Evolutionary conservation across 2,329 filamentous ascomycete genomes (phyloP).

Genomic region (Leptographium wingfieldii): DNA sequence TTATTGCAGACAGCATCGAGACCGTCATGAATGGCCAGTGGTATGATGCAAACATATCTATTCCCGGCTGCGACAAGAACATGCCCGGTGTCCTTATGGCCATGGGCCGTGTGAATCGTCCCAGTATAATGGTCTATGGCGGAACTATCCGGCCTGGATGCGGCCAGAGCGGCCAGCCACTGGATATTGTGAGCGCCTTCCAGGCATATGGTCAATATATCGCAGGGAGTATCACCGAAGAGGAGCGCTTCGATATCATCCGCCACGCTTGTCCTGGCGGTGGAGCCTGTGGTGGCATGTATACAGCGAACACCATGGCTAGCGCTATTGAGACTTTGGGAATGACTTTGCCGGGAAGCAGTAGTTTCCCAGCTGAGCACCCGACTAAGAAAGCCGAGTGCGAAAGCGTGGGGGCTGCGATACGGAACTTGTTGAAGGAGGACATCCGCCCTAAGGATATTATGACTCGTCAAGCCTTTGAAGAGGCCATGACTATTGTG

Average conservation of each 20-base stretch:
- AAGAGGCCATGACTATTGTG: slow-evolving; percentile 74
- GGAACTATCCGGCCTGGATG: slow-evolving; percentile 90
- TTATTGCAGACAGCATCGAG: slow-evolving; percentile 97
- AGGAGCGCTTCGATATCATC: slow-evolving; percentile 89
- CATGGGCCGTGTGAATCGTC: slow-evolving; percentile 89
- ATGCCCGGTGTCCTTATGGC: slow-evolving; percentile 91
- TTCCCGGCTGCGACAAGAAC: slow-evolving; percentile 98
- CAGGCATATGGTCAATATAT: slow-evolving; percentile 96
- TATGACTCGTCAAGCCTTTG: slow-evolving; percentile 67
- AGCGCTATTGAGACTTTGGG: slow-evolving; percentile 60
- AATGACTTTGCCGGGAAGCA: slow-evolving; percentile 72
- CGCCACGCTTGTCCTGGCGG: slow-evolving; percentile 76
- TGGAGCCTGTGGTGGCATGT: slow-evolving; percentile 81
- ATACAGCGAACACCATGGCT: slow-evolving; percentile 68
- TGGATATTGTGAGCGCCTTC: slow-evolving; percentile 96
- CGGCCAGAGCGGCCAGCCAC: slow-evolving; percentile 58
- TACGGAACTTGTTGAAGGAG: slow-evolving; percentile 61
- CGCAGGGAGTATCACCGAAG: slow-evolving; percentile 78
- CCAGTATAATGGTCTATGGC: slow-evolving; percentile 95
- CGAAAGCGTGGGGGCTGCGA: slow-evolving; percentile 55
- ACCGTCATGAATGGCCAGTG: slow-evolving; percentile 98
- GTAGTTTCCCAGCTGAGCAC: slow-evolving; percentile 65
- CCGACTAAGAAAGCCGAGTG: slow-evolving; percentile 62
- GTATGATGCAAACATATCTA: slow-evolving; percentile 95
- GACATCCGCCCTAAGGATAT: slow-evolving; percentile 70